Conservation (phyloP, 2,329 filamentous ascomycete species). For the Sporothrix dimorphospora region DNA sequence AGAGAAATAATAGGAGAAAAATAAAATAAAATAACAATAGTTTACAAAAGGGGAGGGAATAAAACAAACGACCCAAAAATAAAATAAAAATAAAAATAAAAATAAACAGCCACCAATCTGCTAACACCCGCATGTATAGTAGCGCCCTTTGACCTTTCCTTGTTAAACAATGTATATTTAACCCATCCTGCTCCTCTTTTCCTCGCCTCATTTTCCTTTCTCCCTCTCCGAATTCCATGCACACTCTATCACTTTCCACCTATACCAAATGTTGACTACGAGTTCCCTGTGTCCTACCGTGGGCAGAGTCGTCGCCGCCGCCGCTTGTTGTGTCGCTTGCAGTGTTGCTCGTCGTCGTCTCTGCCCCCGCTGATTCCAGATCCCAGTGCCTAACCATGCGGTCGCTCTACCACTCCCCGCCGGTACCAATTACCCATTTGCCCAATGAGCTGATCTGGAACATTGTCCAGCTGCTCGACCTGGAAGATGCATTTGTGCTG, state of each 20-base stretch:
- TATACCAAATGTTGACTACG: not conserved
- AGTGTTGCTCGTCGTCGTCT: not conserved
- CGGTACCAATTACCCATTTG: constrained; percentile 46
- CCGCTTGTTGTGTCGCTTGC: not conserved
- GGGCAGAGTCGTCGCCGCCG: constrained; percentile 12
- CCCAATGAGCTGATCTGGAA: constrained; percentile 68
- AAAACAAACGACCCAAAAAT: not conserved
- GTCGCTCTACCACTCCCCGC: not conserved
- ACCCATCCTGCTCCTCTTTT: not conserved
- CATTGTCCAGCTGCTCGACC: constrained; percentile 57
- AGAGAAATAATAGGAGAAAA: not conserved
- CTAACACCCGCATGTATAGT: not conserved
- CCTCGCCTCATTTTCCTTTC: not conserved
- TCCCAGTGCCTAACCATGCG: not conserved
- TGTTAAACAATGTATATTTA: not conserved
- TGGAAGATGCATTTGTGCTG: constrained; percentile 62
- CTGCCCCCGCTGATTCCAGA: not conserved
- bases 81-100: not conserved
- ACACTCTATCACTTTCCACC: not conserved
- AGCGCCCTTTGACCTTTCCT: not conserved
- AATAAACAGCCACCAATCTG: not conserved
- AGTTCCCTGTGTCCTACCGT: not conserved
- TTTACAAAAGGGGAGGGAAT: not conserved
- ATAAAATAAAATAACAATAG: not conserved
- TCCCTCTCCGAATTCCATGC: not conserved